These are phyloP conservation scores for Malus fusca DNA, from an alignment of 306 rosid species.

Conservation along the genomic window DNA sequence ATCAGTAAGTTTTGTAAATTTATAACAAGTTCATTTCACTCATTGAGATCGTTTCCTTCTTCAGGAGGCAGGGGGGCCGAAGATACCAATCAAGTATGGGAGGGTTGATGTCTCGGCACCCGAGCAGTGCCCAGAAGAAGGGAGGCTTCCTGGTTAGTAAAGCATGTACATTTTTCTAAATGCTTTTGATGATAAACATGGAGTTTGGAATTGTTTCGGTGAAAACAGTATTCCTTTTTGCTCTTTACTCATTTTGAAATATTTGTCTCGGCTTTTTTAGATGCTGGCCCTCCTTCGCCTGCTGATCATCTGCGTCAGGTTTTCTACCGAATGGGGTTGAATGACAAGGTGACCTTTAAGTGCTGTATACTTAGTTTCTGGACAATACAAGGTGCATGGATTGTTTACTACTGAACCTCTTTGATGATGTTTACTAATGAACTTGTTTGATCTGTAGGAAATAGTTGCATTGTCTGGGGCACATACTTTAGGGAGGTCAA, in stretches of 20 bases:
- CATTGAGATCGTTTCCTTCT: slow-evolving; percentile 13
- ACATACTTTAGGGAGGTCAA: slow-evolving; percentile 86
- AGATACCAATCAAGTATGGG: slow-evolving; percentile 94
- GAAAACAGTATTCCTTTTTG: neutral
- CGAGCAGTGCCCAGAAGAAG: slow-evolving; percentile 92
- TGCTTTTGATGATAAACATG: neutral
- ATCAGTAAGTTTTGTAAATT: neutral
- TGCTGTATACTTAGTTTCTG: neutral
- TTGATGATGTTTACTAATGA: slow-evolving; percentile 20
- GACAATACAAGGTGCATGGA: neutral
- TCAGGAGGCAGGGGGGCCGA: slow-evolving; percentile 97
- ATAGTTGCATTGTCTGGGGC: slow-evolving; percentile 97
- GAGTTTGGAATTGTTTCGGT: neutral
- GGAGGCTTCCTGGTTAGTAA: slow-evolving; percentile 85
- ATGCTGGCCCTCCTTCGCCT: slow-evolving; percentile 94
- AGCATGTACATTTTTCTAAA: neutral
- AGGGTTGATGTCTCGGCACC: slow-evolving; percentile 71
- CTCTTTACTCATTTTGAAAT: neutral
- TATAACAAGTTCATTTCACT: slow-evolving; percentile 4
- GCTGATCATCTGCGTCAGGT: slow-evolving; percentile 86
- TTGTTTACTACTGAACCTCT: slow-evolving; percentile 17
- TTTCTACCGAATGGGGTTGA: slow-evolving; percentile 90
- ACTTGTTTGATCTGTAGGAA: slow-evolving; percentile 53
- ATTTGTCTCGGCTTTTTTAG: slow-evolving; percentile 33
- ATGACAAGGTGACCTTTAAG: slow-evolving; percentile 59